Percentiles rank a stretch among this genome's conserved stretches.
Evolutionary conservation across 2,329 filamentous ascomycete genomes (phyloP).

Genomic region (Trichoderma asperellum): DNA sequence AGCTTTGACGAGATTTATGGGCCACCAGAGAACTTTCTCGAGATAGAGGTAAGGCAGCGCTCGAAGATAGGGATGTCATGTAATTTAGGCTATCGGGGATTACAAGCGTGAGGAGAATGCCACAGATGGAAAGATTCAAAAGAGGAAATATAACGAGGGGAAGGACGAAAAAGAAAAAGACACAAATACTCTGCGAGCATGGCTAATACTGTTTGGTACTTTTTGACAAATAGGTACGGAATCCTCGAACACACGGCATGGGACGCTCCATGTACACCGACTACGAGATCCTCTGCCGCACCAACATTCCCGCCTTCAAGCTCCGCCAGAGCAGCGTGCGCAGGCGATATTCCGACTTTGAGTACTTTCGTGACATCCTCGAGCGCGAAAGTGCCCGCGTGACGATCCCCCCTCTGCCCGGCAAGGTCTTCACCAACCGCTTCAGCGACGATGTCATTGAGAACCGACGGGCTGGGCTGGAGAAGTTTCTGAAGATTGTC

Average conservation of each 20-base stretch:
- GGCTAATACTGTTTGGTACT: slow-evolving; percentile 1
- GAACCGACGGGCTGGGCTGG: slow-evolving; percentile 84
- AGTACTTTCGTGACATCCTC: slow-evolving; percentile 97
- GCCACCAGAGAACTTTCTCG: slow-evolving; percentile 96
- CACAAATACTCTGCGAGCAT: background rate
- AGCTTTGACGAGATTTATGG: slow-evolving; percentile 99
- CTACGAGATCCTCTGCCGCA: slow-evolving; percentile 96
- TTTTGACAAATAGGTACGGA: slow-evolving; percentile 69
- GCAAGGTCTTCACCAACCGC: slow-evolving; percentile 96
- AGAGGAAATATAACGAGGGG: background rate
- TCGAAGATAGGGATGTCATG: background rate
- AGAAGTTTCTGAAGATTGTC: slow-evolving; percentile 96
- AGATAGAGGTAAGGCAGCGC: slow-evolving; percentile 75
- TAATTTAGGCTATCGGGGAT: background rate
- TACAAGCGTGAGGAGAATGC: background rate
- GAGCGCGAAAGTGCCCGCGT: slow-evolving; percentile 94
- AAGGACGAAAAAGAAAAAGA: background rate
- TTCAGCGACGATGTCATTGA: slow-evolving; percentile 99
- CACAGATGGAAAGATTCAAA: background rate
- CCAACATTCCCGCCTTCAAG: slow-evolving; percentile 99
- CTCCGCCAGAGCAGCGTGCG: slow-evolving; percentile 85
- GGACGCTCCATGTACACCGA: slow-evolving; percentile 97
- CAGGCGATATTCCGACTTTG: slow-evolving; percentile 95
- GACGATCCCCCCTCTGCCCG: slow-evolving; percentile 91
- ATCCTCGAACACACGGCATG: slow-evolving; percentile 91